Base-by-base conservation (phyloP, 192 early-diverging fungal species). In the Ambispora gerdemannii region DNA sequence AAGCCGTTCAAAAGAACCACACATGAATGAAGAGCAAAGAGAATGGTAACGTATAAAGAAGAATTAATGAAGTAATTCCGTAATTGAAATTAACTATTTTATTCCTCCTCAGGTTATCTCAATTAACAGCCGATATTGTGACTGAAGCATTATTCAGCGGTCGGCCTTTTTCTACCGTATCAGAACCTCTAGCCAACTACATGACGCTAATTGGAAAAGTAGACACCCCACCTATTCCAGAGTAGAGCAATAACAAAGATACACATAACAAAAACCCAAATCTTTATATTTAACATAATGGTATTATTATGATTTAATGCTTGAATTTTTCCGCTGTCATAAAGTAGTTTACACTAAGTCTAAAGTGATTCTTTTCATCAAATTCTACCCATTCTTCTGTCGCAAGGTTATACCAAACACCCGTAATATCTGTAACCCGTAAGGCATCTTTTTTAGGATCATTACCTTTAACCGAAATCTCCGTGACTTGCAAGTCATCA, bases 401-500 rank as follows among this genome's bases (percentile, higher is more conserved):
- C 59, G 56, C 75, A 68, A 3, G 52, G 50, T 27, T 72, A 56
- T 51, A 63, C 64, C 35, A 67, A 36, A 51, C 67, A 67, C 66
- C 56, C 22, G 72, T 74, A 6, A 82, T 58, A 34, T 85, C 78
- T 74, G 79, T 75, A 7, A 75, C n/a, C n/a, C n/a, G n/a, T n/a
- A n/a, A n/a, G n/a, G n/a, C n/a, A n/a, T n/a, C n/a, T n/a, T n/a
- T n/a, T n/a, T n/a, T n/a, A n/a, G n/a, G n/a, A n/a, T n/a, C n/a
- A n/a, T n/a, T n/a, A n/a, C n/a, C n/a, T n/a, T n/a, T n/a, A n/a
- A n/a, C n/a, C n/a, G n/a, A n/a, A n/a, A n/a, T n/a, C n/a, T n/a
- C n/a, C n/a, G n/a, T n/a, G n/a, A n/a, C n/a, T 67, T 35, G 78
- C 81, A 32, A 75, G 59, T 10, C 88, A 17, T 0, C 89, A 87